These are phyloP conservation scores for Setaria italica DNA, from an alignment of 202 grass and related monocot species.

Conservation along the genomic window DNA sequence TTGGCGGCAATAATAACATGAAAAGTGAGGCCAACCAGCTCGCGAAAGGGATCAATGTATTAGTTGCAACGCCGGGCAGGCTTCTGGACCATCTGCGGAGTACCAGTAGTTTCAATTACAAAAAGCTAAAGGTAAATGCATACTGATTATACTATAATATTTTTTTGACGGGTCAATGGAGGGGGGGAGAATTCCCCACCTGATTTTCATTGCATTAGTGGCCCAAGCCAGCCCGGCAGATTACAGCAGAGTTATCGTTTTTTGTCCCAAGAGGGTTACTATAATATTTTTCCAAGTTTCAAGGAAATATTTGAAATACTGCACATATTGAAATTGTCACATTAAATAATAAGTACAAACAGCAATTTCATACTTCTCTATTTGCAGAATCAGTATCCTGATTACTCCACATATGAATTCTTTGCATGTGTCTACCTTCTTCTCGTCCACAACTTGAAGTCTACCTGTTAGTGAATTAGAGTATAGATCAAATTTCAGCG, in stretches of 20 bases:
- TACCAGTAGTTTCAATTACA: constrained; percentile 77
- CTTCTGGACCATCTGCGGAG: constrained; percentile 89
- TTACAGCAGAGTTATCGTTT: too few relatives aligned
- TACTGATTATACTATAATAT: neutral
- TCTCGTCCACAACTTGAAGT: neutral
- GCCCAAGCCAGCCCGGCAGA: too few relatives aligned
- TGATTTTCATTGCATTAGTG: too few relatives aligned
- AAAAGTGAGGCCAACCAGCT: constrained; percentile 71
- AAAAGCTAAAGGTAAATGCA: constrained; percentile 62
- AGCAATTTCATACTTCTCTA: neutral
- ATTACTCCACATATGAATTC: neutral
- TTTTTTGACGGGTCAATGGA: too few relatives aligned
- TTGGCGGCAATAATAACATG: constrained; percentile 68
- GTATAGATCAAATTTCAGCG: neutral
- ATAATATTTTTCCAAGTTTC: constrained; percentile 1
- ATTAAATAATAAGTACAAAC: neutral
- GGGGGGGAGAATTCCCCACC: too few relatives aligned
- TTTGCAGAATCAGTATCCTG: constrained; percentile 2
- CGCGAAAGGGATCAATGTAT: constrained; percentile 72
- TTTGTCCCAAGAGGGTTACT: too few relatives aligned
- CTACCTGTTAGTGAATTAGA: neutral
- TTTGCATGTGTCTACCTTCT: neutral
- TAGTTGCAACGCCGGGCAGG: constrained; percentile 85
- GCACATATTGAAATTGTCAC: neutral
- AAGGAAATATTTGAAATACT: constrained; percentile 29